These are phyloP conservation scores for Globisporangium splendens DNA, from an alignment of 352 stramenopile genomes.

Conservation along the genomic window DNA sequence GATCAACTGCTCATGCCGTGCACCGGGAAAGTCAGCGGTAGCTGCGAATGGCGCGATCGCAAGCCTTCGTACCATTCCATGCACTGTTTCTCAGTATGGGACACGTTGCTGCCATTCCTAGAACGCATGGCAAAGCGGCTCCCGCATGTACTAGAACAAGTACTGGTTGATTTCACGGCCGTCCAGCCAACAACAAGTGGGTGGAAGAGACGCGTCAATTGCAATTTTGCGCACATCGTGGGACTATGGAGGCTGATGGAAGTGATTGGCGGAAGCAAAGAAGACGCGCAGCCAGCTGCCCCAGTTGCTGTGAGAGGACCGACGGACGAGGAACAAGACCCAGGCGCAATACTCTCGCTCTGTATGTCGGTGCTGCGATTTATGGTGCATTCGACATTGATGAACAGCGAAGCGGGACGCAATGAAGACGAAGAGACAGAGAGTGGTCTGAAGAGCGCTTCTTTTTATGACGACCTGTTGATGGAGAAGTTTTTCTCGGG, in stretches of 20 bases:
- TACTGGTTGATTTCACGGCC: conserved; percentile 16
- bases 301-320: not conserved
- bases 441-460: not conserved
- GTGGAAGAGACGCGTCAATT: conserved; percentile 31
- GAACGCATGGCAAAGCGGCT: conserved; percentile 33
- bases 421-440: not conserved
- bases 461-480: conserved; percentile 46
- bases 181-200: not conserved
- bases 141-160: conserved; percentile 18
- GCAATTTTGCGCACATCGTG: conserved; percentile 52
- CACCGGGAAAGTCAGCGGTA: conserved; percentile 15
- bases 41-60: conserved; percentile 44
- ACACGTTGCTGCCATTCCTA: conserved; percentile 50
- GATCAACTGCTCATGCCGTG: conserved; percentile 46
- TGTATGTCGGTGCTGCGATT: conserved; percentile 24
- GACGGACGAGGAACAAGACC: conserved; percentile 4
- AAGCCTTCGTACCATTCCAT: conserved; percentile 65
- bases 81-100: conserved; percentile 56
- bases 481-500: conserved; percentile 57
- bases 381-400: conserved; percentile 17
- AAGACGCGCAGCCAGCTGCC: not conserved
- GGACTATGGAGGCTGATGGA: conserved; percentile 57
- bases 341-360: conserved; percentile 9
- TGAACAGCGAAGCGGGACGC: conserved; percentile 5
- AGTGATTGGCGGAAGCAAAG: conserved; percentile 21